Percentiles rank a stretch among this genome's conserved stretches.
Evolutionary conservation across 169 alveolate genomes (phyloP).

Genomic region (Perkinsus chesapeaki): DNA sequence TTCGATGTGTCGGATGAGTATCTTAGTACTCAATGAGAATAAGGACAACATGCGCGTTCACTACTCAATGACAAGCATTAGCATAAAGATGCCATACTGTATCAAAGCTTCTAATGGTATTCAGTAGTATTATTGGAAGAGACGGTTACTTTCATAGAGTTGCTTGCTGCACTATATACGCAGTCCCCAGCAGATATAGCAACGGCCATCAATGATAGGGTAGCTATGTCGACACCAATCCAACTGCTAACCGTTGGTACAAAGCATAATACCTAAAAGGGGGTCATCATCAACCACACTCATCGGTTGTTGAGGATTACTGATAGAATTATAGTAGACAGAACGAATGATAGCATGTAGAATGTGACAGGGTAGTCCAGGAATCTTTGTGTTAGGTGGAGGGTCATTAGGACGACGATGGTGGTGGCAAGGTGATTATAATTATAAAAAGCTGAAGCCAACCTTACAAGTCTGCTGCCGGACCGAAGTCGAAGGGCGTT

Average conservation of each 20-base stretch:
- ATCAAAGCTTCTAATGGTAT: too few species aligned
- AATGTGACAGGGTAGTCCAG: neutral
- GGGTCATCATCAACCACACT: neutral
- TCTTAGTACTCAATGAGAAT: too few species aligned
- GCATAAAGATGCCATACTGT: too few species aligned
- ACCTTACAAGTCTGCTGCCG: too few species aligned
- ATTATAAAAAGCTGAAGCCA: too few species aligned
- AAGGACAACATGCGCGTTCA: too few species aligned
- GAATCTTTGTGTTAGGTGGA: neutral
- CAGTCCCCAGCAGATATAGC: neutral
- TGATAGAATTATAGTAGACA: neutral
- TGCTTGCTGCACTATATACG: neutral
- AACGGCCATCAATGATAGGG: neutral
- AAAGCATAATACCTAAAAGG: neutral
- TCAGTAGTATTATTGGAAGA: too few species aligned
- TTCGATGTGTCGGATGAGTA: too few species aligned
- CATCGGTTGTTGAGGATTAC: neutral
- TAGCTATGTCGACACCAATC: neutral
- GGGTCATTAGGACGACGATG: too few species aligned
- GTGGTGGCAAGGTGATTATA: too few species aligned
- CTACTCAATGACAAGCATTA: too few species aligned
- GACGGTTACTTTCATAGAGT: neutral
- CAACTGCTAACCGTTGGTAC: neutral
- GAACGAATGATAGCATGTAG: neutral
- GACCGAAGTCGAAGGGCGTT: too few species aligned